Conservation (phyloP, 495 filamentous ascomycete species). For the Penicillium silybi region DNA sequence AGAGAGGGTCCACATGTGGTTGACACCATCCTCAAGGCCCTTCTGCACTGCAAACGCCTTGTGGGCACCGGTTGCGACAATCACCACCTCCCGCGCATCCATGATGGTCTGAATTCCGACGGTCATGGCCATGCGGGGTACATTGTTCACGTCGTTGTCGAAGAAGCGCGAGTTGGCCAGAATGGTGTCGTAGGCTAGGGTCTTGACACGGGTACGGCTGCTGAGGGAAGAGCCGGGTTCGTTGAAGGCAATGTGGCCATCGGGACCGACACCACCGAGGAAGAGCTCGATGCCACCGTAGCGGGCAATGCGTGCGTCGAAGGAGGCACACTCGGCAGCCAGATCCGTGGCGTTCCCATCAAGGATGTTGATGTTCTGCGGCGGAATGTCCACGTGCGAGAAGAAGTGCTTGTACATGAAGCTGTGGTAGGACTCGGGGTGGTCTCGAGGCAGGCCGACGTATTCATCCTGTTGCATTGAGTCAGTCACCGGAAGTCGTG, state of each 20-base stretch:
- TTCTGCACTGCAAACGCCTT: constrained; percentile 78
- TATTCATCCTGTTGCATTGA: constrained; percentile 67
- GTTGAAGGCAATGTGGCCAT: constrained; percentile 89
- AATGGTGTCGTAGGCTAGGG: constrained; percentile 82
- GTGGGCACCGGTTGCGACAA: constrained; percentile 74
- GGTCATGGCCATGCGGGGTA: constrained; percentile 79
- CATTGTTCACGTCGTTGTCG: constrained; percentile 62
- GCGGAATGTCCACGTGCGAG: constrained; percentile 77
- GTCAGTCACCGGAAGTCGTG: not conserved
- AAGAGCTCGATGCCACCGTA: constrained; percentile 81
- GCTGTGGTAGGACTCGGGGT: constrained; percentile 80
- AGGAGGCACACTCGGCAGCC: constrained; percentile 70
- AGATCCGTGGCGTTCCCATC: constrained; percentile 75
- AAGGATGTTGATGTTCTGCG: constrained; percentile 79
- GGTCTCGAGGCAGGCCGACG: constrained; percentile 74
- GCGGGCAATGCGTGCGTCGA: constrained; percentile 73
- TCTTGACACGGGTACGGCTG: constrained; percentile 80
- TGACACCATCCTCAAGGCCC: constrained; percentile 77
- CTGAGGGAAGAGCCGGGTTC: constrained; percentile 79
- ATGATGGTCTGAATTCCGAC: constrained; percentile 86
- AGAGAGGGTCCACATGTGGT: constrained; percentile 88
- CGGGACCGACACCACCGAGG: constrained; percentile 78
- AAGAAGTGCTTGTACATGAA: constrained; percentile 95
- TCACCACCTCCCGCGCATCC: constrained; percentile 76
- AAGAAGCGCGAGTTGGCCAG: constrained; percentile 84